Base-by-base conservation (phyloP, 805 yeast genomes). In the Zygoascus tannicola region DNA sequence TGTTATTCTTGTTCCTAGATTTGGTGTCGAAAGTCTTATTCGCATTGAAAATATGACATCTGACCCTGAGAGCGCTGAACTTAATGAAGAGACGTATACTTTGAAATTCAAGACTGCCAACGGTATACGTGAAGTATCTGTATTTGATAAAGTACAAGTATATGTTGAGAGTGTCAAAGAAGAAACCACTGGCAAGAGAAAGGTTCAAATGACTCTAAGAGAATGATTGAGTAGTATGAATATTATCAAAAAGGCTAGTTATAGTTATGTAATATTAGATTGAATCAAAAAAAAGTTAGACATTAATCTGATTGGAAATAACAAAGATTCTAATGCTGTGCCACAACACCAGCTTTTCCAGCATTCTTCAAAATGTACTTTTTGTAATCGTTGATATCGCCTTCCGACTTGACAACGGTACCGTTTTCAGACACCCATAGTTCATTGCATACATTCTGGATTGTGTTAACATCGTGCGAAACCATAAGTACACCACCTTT, bases 401-500 rank as follows among this genome's bases (percentile, higher is more conserved):
- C 99, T 44, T 66, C 70, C 68, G 85, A 85, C 62, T 80, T 80
- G 55, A 67, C 71, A 32, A 90, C 96, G 1, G 77, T 70, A 45
- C 90, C 92, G 45, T 78, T 73, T 60, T 92, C 98, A 63, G 94
- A 81, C 37, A 87, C 94, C 96, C 96, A 90, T 48, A 92, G 85
- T 63, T 92, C 95, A 47, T 83, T 80, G 70, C 97, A 86, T 10
- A 90, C 96, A 44, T 76, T 73, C 55, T 83, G 78, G 56, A 92
- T 92, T 59, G 90, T 83, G 22, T 87, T 71, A 36, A 92, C 97
- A 71, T 92, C 99, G 74, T 92, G 98, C 41, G 95, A 84, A 47
- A 92, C 98, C 96, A 92, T 87, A 55, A 92, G 72, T 21, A 92
- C 83, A 64, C 98, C 98, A 60, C 98, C 98, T 58, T 85, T 76